Evolutionary conservation across 306 rosid species (phyloP).

Genomic region (Oemleria cerasiformis): DNA sequence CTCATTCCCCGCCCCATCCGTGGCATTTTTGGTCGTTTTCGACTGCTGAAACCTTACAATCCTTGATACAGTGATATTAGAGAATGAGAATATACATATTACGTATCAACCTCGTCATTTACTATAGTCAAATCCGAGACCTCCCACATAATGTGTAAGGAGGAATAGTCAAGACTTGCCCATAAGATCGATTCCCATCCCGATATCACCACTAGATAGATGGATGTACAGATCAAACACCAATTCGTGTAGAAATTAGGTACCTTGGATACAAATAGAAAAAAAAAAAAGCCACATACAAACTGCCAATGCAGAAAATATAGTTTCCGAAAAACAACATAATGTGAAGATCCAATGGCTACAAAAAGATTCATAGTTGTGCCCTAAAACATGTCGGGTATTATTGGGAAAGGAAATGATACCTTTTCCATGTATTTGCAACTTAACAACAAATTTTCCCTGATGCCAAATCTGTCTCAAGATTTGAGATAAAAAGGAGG

Average conservation of each 20-base stretch:
- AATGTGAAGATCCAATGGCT: slow-evolving; percentile 28
- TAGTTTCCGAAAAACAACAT: slow-evolving; percentile 26
- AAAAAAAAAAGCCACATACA: slow-evolving; percentile 34
- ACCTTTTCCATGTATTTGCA: slow-evolving; percentile 51
- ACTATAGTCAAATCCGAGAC: too few species aligned
- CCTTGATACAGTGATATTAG: too few species aligned
- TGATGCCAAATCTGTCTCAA: slow-evolving; percentile 39
- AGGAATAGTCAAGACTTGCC: too few species aligned
- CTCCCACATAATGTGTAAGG: too few species aligned
- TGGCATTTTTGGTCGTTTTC: too few species aligned
- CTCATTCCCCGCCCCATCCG: too few species aligned
- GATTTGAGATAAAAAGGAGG: slow-evolving; percentile 28
- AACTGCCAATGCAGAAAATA: slow-evolving; percentile 38
- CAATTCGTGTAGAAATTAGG: slow-evolving; percentile 5
- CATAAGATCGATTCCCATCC: too few species aligned
- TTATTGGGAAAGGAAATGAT: slow-evolving; percentile 63
- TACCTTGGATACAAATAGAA: slow-evolving; percentile 27
- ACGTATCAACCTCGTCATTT: too few species aligned
- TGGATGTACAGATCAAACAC: neutral
- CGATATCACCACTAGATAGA: neutral
- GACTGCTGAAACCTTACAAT: too few species aligned
- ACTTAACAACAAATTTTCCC: slow-evolving; percentile 36
- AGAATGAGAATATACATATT: too few species aligned
- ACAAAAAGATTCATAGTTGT: slow-evolving; percentile 37
- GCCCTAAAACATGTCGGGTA: slow-evolving; percentile 44